phyloP scores from a whole-genome alignment of 2,329 filamentous ascomycete genomes.

The Apiospora phragmitis region DNA sequence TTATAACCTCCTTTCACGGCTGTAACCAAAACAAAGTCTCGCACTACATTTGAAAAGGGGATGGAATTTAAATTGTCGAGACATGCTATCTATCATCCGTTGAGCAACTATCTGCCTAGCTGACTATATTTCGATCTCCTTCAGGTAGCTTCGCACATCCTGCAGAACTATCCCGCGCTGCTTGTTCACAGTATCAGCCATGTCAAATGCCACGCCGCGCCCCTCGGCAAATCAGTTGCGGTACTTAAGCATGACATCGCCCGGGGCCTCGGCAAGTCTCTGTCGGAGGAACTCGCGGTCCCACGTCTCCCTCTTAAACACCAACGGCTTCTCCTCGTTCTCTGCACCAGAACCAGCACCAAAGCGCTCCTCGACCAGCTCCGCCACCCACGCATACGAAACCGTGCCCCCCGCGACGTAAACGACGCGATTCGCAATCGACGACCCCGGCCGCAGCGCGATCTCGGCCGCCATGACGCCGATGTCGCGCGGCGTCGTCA shows the following conservation, averaged over 20 bases:
- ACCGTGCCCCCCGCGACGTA: constrained; percentile 57
- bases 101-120: not conserved
- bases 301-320: constrained; percentile 45
- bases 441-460: constrained; percentile 40
- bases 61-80: not conserved
- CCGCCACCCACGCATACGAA: constrained; percentile 48
- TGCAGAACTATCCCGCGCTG: constrained; percentile 40
- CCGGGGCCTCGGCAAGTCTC: constrained; percentile 42
- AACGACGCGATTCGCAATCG: constrained; percentile 38
- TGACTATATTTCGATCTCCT: constrained; percentile 17
- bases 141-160: constrained; percentile 38
- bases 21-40: not conserved
- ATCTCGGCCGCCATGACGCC: constrained; percentile 59
- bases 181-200: constrained; percentile 46
- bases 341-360: constrained; percentile 27
- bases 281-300: constrained; percentile 39
- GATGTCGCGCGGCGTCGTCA: constrained; percentile 66
- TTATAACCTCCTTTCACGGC: not conserved
- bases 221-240: constrained; percentile 53
- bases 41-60: not conserved
- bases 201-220: constrained; percentile 53
- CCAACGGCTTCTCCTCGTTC: too few relatives aligned
- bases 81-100: not conserved
- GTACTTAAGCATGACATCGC: constrained; percentile 52
- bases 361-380: constrained; percentile 44